Evolutionary conservation across 2,329 filamentous ascomycete species (phyloP).

Genomic region (Aspergillus sp.): DNA sequence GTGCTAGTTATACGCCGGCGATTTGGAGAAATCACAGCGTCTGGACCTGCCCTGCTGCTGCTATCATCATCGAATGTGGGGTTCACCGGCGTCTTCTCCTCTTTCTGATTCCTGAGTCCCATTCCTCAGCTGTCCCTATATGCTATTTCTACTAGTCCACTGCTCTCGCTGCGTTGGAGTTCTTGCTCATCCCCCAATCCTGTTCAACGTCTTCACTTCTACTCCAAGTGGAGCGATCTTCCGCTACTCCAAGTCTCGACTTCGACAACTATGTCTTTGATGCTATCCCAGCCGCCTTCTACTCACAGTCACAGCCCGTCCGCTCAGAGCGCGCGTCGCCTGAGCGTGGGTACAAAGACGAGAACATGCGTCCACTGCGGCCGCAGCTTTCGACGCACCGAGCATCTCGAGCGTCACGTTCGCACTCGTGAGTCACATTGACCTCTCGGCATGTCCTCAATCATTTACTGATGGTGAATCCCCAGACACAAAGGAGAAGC

Average conservation of each 20-base stretch:
- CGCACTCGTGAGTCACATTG: slow-evolving; percentile 31
- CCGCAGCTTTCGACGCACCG: slow-evolving; percentile 34
- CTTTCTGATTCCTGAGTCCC: not conserved
- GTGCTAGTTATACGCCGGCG: slow-evolving; percentile 2
- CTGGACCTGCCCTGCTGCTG: not conserved
- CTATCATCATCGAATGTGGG: slow-evolving; percentile 8
- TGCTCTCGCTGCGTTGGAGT: slow-evolving; percentile 1
- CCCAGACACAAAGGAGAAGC: slow-evolving; percentile 37
- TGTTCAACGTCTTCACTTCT: slow-evolving; percentile 8
- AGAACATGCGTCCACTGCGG: slow-evolving; percentile 36
- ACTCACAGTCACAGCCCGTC: slow-evolving; percentile 20
- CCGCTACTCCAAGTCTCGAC: slow-evolving; percentile 9
- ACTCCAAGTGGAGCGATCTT: slow-evolving; percentile 23
- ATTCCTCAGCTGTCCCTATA: not conserved
- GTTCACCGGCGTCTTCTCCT: slow-evolving; percentile 9
- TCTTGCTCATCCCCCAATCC: not conserved
- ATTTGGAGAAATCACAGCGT: slow-evolving; percentile 11
- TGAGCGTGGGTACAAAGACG: slow-evolving; percentile 28
- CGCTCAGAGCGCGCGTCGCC: slow-evolving; percentile 22
- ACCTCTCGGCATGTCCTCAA: not conserved
- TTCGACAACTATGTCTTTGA: slow-evolving; percentile 22
- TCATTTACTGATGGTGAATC: slow-evolving; percentile 12
- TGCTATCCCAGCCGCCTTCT: slow-evolving; percentile 31
- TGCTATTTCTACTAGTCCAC: not conserved
- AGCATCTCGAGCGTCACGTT: slow-evolving; percentile 38